Conservation (phyloP, 208 protist species). For the Trypanosoma scelopori region DNA sequence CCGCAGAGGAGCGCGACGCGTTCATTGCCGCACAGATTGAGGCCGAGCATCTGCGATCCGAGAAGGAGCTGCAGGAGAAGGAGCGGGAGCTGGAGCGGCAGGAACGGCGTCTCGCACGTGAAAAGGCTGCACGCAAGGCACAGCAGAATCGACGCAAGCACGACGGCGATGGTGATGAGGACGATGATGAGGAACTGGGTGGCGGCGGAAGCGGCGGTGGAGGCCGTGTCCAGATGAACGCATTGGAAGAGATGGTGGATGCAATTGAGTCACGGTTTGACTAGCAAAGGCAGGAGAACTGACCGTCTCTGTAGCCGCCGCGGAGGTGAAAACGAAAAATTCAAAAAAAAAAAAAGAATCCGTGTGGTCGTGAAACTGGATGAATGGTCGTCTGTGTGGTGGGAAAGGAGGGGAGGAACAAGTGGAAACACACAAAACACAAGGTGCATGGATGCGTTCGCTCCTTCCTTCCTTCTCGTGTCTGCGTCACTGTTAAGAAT, state of each 20-base stretch:
- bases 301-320: neutral
- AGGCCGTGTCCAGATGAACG: neutral
- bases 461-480: too few species aligned
- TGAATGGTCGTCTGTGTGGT: too few species aligned
- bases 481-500: too few species aligned
- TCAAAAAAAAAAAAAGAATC: too few species aligned
- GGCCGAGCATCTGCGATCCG: slow-evolving; percentile 37
- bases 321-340: neutral
- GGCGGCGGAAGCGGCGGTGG: neutral
- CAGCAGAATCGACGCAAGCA: slow-evolving; percentile 28
- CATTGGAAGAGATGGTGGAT: slow-evolving; percentile 6
- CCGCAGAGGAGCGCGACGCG: slow-evolving; percentile 43
- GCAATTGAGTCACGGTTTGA: slow-evolving; percentile 11
- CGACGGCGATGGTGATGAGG: slow-evolving; percentile 22
- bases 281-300: neutral
- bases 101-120: slow-evolving; percentile 41
- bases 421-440: too few species aligned
- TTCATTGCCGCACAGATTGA: slow-evolving; percentile 45
- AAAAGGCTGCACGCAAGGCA: slow-evolving; percentile 35
- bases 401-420: too few species aligned
- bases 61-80: slow-evolving; percentile 32
- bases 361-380: neutral
- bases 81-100: slow-evolving; percentile 33
- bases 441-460: too few species aligned
- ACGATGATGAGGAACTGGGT: slow-evolving; percentile 31